Evolutionary conservation across 163 green algal species (phyloP), one percentile per base, ranked within the genome.

Genomic region (Scenedesmus sp.): DNA sequence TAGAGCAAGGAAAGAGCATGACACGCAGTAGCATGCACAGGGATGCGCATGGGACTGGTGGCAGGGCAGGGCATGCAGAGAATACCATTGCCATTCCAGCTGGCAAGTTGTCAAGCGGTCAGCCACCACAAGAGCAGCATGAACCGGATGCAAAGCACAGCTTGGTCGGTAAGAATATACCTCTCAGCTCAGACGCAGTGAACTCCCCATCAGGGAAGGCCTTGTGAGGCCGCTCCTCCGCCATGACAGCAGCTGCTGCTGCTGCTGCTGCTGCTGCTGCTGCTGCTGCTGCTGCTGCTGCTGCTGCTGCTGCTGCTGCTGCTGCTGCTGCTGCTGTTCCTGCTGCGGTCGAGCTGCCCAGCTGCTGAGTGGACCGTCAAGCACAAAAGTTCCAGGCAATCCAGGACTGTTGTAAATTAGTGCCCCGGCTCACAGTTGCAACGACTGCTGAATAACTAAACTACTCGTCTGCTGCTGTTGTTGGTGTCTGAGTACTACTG

Each of bases 121-220:
- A n/a, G 56, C n/a, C 56, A n/a, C 56, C 40, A 35, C 40, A 35
- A 33, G 6, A 81, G 56, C 59, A 88, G 40, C 59, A 56, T 5
- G n/a, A n/a, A 43, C 3, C 65, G 24, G 65, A 15, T 78, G 65
- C 15, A 33, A 10, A 42, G 30, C 26, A 42, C 15, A 22, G 70
- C 33, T 83, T n/a, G 51, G 43, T 9, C n/a, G n/a, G n/a, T n/a
- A n/a, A n/a, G n/a, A n/a, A n/a, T n/a, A 13, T 73, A 90, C 85
- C 85, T 43, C 61, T 84, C 46, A 85, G n/a, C 37, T 90, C 85
- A 30, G 70, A 72, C 13, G 59, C 70, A 0, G 46, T 90, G 70
- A 90, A 90, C 49, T 90, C 85, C 6, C 85, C 85, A 76, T 90
- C 85, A 51, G 85, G 85, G 37, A 90, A 90, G 20, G 85, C 72